Evolutionary conservation across 495 filamentous ascomycete genomes (phyloP).

Genomic region (Xanthoparmelia taractica): DNA sequence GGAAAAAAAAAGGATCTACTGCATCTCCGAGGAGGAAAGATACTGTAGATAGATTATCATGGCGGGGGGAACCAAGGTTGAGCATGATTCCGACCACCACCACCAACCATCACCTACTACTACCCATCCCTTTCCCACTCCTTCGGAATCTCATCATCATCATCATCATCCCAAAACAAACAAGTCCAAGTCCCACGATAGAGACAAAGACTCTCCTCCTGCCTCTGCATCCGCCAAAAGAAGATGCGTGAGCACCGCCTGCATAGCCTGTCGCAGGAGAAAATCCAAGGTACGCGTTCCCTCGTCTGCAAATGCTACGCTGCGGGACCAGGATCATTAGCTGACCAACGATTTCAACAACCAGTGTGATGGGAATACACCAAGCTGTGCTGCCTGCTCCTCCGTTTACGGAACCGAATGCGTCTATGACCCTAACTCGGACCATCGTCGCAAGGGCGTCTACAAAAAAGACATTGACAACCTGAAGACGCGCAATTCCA

Average conservation of each 20-base stretch:
- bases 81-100: conserved; percentile 9
- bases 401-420: conserved; percentile 85
- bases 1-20: background rate
- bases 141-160: too few relatives aligned
- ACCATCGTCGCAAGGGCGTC: conserved; percentile 92
- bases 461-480: conserved; percentile 92
- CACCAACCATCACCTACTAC: too few relatives aligned
- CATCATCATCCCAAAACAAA: conserved; percentile 3
- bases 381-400: conserved; percentile 87
- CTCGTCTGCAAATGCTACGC: background rate
- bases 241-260: conserved; percentile 87
- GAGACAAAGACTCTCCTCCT: conserved; percentile 26
- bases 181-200: conserved; percentile 21
- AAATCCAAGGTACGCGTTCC: conserved; percentile 70
- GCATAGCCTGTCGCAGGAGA: conserved; percentile 80
- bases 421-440: conserved; percentile 85
- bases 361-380: conserved; percentile 84
- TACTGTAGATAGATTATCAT: background rate
- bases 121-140: background rate
- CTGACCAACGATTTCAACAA: conserved; percentile 11
- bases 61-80: conserved; percentile 13
- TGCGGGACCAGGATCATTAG: background rate
- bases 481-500: conserved; percentile 78
- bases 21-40: conserved; percentile 17
- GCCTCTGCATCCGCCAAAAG: conserved; percentile 50